A percentile compares a stretch with the other conserved stretches of the same genome.
Evolutionary conservation across 2,329 filamentous ascomycete species (phyloP).

Genomic region (Parasarocladium wereldwijsianum): DNA sequence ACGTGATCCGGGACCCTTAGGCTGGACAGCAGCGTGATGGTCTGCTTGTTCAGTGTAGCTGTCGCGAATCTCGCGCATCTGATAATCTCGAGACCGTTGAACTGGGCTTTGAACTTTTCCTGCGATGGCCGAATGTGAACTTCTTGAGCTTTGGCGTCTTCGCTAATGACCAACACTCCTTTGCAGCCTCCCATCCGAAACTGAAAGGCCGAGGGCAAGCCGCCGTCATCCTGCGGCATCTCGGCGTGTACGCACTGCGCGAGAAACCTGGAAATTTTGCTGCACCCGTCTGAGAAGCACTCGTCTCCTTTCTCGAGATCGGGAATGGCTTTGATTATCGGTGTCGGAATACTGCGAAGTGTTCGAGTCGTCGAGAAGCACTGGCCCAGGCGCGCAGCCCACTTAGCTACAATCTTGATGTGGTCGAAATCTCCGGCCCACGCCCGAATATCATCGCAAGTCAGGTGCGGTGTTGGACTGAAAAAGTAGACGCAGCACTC

Average conservation of each 20-base stretch:
- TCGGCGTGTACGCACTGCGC: conserved; percentile 60
- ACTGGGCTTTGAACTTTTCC: conserved; percentile 63
- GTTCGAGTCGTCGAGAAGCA: conserved; percentile 88
- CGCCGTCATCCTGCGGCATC: conserved; percentile 42
- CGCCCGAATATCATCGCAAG: conserved; percentile 60
- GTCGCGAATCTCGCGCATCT: conserved; percentile 61
- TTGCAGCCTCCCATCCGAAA: conserved; percentile 90
- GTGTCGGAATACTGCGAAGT: conserved; percentile 48
- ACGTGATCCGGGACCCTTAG: conserved; percentile 55
- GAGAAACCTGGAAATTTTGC: conserved; percentile 72
- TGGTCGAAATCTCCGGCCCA: conserved; percentile 80
- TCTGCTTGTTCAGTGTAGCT: conserved; percentile 77
- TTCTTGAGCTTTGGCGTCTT: conserved; percentile 48
- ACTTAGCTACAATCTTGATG: conserved; percentile 76
- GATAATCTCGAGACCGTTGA: conserved; percentile 72
- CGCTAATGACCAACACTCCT: conserved; percentile 68
- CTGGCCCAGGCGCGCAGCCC: conserved; percentile 78
- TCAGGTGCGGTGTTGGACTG: conserved; percentile 49
- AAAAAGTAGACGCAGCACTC: conserved; percentile 93
- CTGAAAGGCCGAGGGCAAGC: conserved; percentile 69
- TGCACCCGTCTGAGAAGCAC: conserved; percentile 83
- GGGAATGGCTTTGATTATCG: conserved; percentile 41
- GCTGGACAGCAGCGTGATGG: conserved; percentile 70
- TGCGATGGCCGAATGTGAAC: conserved; percentile 75
- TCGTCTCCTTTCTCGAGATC: conserved; percentile 58